Conservation (phyloP, 2,329 filamentous ascomycete species). For the Monilinia laxa region DNA sequence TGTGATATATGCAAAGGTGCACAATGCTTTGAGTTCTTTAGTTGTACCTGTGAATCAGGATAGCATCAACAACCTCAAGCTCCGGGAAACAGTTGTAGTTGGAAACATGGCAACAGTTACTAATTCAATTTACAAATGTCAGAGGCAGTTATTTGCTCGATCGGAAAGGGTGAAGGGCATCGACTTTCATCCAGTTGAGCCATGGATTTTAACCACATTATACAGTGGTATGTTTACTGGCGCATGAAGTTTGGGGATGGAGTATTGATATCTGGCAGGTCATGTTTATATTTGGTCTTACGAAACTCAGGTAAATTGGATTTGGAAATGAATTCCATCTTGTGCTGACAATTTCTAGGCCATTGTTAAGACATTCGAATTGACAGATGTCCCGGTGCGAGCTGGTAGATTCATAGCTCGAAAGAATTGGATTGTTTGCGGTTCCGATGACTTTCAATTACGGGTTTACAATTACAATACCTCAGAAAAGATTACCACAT, state of each 20-base stretch:
- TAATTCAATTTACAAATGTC: constrained; percentile 44
- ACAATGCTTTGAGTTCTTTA: constrained; percentile 13
- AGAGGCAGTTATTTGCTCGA: constrained; percentile 82
- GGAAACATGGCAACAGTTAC: constrained; percentile 32
- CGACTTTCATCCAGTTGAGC: constrained; percentile 95
- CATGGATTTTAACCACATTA: constrained; percentile 93
- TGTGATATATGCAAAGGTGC: background rate
- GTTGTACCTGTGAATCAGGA: constrained; percentile 18
- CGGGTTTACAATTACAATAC: constrained; percentile 99
- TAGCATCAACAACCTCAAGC: constrained; percentile 29
- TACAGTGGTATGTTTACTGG: constrained; percentile 72
- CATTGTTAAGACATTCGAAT: constrained; percentile 97
- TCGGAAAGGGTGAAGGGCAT: constrained; percentile 96
- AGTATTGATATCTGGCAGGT: constrained; percentile 53
- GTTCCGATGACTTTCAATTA: constrained; percentile 84
- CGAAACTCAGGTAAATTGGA: constrained; percentile 68
- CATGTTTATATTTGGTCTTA: constrained; percentile 99
- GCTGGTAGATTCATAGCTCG: constrained; percentile 94
- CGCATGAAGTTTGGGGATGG: constrained; percentile 28
- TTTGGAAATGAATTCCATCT: background rate
- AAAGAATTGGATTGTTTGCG: constrained; percentile 99
- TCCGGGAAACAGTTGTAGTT: constrained; percentile 30
- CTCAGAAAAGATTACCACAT: constrained; percentile 94
- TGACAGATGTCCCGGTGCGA: constrained; percentile 96
- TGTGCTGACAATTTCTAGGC: constrained; percentile 49